Conservation (phyloP, 441 rosid species). For the Adansonia grandidieri region DNA sequence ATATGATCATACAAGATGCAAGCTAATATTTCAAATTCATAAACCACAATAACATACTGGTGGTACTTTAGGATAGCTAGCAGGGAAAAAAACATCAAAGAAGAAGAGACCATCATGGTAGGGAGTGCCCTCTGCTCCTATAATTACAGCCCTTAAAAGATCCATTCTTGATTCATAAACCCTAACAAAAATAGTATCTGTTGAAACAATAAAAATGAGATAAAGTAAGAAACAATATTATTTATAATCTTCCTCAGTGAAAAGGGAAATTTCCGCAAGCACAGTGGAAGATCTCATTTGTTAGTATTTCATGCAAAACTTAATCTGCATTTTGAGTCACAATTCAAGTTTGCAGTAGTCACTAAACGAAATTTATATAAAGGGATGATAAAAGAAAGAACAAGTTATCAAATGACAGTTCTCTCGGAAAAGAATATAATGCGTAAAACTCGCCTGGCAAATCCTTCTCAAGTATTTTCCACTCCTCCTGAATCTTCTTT, state of each 20-base stretch:
- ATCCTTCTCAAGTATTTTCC: constrained; percentile 84
- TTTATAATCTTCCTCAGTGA: background rate
- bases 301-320: constrained; percentile 8
- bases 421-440: constrained; percentile 1
- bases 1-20: constrained; percentile 4
- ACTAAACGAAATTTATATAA: background rate
- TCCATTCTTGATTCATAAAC: constrained; percentile 93
- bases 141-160: constrained; percentile 86
- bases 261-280: background rate
- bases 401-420: constrained; percentile 21
- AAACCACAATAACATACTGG: constrained; percentile 58
- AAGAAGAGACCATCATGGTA: constrained; percentile 96
- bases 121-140: constrained; percentile 97
- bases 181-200: constrained; percentile 85
- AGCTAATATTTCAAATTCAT: constrained; percentile 19
- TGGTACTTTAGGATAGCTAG: constrained; percentile 67
- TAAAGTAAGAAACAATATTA: background rate
- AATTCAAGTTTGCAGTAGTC: constrained; percentile 12
- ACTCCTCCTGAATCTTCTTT: constrained; percentile 83
- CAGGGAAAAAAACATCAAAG: constrained; percentile 85
- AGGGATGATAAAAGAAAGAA: background rate
- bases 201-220: constrained; percentile 29
- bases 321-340: constrained; percentile 11
- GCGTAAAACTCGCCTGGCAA: constrained; percentile 65
- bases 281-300: background rate